phyloP scores from a whole-genome alignment of 2,329 filamentous ascomycete genomes.

The Coniosporium tulheliwenetii region DNA sequence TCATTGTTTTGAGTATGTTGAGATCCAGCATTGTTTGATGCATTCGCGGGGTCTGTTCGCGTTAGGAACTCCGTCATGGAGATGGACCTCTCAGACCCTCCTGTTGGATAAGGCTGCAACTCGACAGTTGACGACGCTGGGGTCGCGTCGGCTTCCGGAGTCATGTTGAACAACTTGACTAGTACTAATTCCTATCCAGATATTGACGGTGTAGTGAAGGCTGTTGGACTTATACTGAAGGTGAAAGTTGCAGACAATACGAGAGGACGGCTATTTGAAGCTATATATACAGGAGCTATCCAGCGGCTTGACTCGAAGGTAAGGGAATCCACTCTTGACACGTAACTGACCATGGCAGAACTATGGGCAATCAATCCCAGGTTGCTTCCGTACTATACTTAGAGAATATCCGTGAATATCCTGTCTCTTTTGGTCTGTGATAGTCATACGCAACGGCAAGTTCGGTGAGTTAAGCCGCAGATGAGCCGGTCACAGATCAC shows the following conservation, averaged over 20 bases:
- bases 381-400: not conserved
- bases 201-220: not conserved
- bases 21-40: not conserved
- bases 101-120: not conserved
- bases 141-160: not conserved
- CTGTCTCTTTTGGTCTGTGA: no score
- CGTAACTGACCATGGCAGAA: not conserved
- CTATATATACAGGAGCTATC: not conserved
- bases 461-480: no score
- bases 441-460: no score
- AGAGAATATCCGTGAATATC: no score
- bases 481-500: no score
- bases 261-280: not conserved
- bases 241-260: not conserved
- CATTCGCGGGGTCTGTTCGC: not conserved
- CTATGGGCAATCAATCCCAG: conserved; percentile 3
- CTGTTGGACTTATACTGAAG: not conserved
- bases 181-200: not conserved
- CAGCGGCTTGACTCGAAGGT: not conserved
- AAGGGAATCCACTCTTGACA: not conserved
- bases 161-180: not conserved
- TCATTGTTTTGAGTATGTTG: conserved; percentile 3
- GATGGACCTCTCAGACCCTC: not conserved
- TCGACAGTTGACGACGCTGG: not conserved
- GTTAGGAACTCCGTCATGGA: not conserved